Conservation (phyloP, 768 basidiomycete species). For the Boletales sp. region DNA sequence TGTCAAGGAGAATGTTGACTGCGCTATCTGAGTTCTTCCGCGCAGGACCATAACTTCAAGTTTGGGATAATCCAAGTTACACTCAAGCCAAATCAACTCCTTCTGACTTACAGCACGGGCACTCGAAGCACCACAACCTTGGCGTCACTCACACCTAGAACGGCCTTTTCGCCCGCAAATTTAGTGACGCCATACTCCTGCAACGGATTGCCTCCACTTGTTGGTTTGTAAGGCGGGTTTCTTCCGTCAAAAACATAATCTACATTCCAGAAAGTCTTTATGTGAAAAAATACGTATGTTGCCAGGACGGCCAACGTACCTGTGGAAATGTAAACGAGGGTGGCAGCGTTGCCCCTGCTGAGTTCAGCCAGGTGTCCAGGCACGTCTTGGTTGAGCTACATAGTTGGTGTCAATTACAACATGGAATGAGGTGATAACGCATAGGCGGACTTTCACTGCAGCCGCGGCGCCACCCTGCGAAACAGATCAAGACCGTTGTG, state of each 20-base stretch:
- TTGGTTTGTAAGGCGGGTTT: slow-evolving; percentile 84
- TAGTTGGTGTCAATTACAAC: not conserved
- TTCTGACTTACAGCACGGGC: slow-evolving; percentile 69
- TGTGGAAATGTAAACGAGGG: slow-evolving; percentile 89
- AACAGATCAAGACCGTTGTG: not conserved
- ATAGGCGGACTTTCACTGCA: slow-evolving; percentile 50
- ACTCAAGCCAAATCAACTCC: not conserved
- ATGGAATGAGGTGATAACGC: not conserved
- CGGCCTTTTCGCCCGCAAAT: slow-evolving; percentile 79
- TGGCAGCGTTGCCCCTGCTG: slow-evolving; percentile 57
- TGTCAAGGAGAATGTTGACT: slow-evolving; percentile 82
- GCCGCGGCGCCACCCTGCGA: slow-evolving; percentile 55
- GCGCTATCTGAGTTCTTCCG: slow-evolving; percentile 85
- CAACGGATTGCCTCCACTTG: slow-evolving; percentile 72
- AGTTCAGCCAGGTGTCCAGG: slow-evolving; percentile 70
- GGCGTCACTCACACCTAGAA: slow-evolving; percentile 55
- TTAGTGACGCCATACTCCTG: slow-evolving; percentile 89
- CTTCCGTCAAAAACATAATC: slow-evolving; percentile 97
- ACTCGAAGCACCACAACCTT: slow-evolving; percentile 75
- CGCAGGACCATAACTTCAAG: slow-evolving; percentile 76
- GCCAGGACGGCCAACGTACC: slow-evolving; percentile 37
- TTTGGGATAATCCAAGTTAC: not conserved
- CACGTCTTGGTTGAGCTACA: slow-evolving; percentile 76
- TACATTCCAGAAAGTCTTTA: slow-evolving; percentile 21
- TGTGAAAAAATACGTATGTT: slow-evolving; percentile 5